Evolutionary conservation across 352 stramenopile species (phyloP).

Genomic region (Globisporangium iwayamae): DNA sequence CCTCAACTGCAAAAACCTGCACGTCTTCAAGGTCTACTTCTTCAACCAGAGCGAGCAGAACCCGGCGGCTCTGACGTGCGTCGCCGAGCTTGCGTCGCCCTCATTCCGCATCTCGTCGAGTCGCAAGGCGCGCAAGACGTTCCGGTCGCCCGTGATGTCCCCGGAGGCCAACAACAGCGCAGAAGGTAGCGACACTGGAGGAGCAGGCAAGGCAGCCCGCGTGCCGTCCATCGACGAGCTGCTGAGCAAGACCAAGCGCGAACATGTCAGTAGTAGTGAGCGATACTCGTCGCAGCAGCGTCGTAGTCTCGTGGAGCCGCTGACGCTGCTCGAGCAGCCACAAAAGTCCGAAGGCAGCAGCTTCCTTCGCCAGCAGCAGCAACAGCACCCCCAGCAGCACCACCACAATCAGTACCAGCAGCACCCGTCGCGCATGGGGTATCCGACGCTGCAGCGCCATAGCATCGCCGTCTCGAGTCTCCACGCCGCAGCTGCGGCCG

Average conservation of each 20-base stretch:
- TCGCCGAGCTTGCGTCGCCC: constrained; percentile 54
- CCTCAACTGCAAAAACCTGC: constrained; percentile 82
- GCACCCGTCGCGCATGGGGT: not conserved
- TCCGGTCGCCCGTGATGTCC: constrained; percentile 45
- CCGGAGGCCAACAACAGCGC: constrained; percentile 13
- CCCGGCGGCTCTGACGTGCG: constrained; percentile 35
- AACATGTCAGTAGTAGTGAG: not conserved
- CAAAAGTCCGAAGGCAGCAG: constrained; percentile 10
- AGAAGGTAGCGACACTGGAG: not conserved
- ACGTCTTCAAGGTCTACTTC: constrained; percentile 77
- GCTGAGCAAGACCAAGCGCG: constrained; percentile 20
- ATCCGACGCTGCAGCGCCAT: constrained; percentile 21
- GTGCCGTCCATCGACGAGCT: constrained; percentile 51
- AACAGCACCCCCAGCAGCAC: not conserved
- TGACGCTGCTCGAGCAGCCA: constrained; percentile 16
- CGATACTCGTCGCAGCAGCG: constrained; percentile 15
- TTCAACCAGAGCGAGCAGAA: constrained; percentile 39
- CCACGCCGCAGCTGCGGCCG: constrained; percentile 5
- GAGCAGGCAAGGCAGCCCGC: not conserved
- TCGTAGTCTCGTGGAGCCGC: constrained; percentile 17
- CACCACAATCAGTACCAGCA: not conserved
- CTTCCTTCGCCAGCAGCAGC: not conserved
- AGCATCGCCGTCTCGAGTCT: constrained; percentile 17
- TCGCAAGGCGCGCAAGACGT: constrained; percentile 78
- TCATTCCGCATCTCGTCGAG: constrained; percentile 79